These are phyloP conservation scores for Pachysolen tannophilus DNA, from an alignment of 805 yeast species.

Conservation along the genomic window DNA sequence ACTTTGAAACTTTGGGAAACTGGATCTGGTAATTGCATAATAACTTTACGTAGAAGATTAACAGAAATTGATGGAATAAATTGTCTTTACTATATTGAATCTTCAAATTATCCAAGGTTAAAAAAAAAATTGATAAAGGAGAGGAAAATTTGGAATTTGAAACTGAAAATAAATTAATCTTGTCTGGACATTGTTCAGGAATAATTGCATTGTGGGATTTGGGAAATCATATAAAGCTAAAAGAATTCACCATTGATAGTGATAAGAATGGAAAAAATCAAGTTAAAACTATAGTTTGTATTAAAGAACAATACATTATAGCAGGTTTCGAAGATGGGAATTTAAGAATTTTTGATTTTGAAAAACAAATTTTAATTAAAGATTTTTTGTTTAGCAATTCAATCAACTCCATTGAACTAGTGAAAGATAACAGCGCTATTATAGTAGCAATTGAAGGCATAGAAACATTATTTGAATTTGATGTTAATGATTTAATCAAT, in stretches of 20 bases:
- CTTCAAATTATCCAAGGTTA: slow-evolving; percentile 1
- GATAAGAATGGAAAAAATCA: not conserved
- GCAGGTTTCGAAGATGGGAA: slow-evolving; percentile 15
- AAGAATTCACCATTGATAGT: slow-evolving; percentile 13
- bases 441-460: too few species aligned
- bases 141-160: slow-evolving; percentile 40
- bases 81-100: slow-evolving; percentile 11
- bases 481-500: too few species aligned
- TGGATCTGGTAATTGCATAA: slow-evolving; percentile 40
- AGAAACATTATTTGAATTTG: too few species aligned
- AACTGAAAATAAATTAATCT: slow-evolving; percentile 32
- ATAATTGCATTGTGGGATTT: slow-evolving; percentile 34
- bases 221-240: slow-evolving; percentile 15
- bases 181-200: slow-evolving; percentile 37
- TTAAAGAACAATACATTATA: slow-evolving; percentile 6
- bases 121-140: slow-evolving; percentile 8
- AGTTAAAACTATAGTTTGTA: too few species aligned
- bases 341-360: slow-evolving; percentile 6
- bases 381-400: too few species aligned
- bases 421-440: too few species aligned
- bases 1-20: slow-evolving; percentile 62
- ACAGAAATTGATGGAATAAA: slow-evolving; percentile 28
- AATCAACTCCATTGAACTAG: too few species aligned
- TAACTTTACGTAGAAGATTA: slow-evolving; percentile 29
- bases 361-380: too few species aligned